A percentile compares a stretch with the other conserved stretches of the same genome.
These are phyloP conservation scores for Populus hybrid DNA, from an alignment of 441 rosid genomes.

Conservation along the genomic window DNA sequence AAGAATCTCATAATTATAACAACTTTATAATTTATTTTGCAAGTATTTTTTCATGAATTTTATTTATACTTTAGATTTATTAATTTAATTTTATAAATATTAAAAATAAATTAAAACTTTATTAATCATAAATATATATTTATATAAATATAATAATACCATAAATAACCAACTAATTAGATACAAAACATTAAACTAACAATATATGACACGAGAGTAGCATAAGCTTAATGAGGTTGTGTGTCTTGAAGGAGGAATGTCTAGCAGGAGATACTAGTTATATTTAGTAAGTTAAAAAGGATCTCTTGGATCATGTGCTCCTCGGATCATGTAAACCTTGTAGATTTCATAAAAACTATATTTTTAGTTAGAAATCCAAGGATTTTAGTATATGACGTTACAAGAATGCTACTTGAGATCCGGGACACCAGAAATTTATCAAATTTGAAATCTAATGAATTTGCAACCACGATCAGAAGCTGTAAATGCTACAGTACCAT, in stretches of 20 bases:
- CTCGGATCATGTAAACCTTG: slow-evolving; percentile 44
- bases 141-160: too few species aligned
- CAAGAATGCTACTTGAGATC: not conserved
- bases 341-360: not conserved
- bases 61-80: too few species aligned
- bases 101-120: too few species aligned
- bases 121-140: too few species aligned
- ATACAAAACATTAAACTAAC: too few species aligned
- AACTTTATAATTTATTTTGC: not conserved
- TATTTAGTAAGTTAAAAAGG: slow-evolving; percentile 1
- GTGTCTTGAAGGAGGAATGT: slow-evolving; percentile 46
- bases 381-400: not conserved
- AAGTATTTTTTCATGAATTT: too few species aligned
- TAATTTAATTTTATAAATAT: too few species aligned
- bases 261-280: slow-evolving; percentile 2
- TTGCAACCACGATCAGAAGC: not conserved
- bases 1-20: not conserved
- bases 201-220: not conserved
- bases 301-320: slow-evolving; percentile 54
- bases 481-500: not conserved
- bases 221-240: slow-evolving; percentile 9
- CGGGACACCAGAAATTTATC: not conserved
- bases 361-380: not conserved
- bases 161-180: too few species aligned
- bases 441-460: not conserved